A percentile compares a stretch with the other conserved stretches of the same genome.
These are phyloP conservation scores for Solanum tarijense DNA, from an alignment of 257 asterid genomes.

Conservation along the genomic window DNA sequence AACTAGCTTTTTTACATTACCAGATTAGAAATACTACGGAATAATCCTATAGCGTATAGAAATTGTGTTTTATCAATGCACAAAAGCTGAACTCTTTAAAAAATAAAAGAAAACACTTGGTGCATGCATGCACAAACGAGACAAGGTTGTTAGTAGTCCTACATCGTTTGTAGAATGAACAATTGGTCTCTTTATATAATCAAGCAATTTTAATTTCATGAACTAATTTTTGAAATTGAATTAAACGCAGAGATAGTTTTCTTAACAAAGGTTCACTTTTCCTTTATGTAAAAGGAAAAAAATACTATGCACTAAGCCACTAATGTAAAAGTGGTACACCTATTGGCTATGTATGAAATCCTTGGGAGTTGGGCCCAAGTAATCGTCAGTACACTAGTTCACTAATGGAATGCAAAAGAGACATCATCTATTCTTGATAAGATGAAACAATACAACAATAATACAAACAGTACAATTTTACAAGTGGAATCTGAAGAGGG, in stretches of 20 bases:
- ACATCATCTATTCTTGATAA: background rate
- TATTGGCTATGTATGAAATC: background rate
- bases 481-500: fast-evolving
- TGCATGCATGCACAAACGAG: background rate
- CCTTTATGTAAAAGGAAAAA: background rate
- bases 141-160: background rate
- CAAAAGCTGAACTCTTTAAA: fast-evolving
- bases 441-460: background rate
- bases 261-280: background rate
- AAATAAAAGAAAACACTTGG: background rate
- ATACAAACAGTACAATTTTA: fast-evolving
- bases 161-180: background rate
- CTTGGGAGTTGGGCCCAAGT: background rate
- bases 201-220: background rate
- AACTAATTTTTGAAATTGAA: background rate
- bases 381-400: background rate
- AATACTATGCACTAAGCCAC: background rate
- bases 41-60: background rate
- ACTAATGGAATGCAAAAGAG: background rate
- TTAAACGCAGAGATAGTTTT: background rate
- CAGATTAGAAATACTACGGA: background rate
- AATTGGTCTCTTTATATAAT: background rate
- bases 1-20: background rate
- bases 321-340: background rate
- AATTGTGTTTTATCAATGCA: background rate